Evolutionary conservation across 768 basidiomycete species (phyloP).

Genomic region (Lactifluus hygrophoroides): DNA sequence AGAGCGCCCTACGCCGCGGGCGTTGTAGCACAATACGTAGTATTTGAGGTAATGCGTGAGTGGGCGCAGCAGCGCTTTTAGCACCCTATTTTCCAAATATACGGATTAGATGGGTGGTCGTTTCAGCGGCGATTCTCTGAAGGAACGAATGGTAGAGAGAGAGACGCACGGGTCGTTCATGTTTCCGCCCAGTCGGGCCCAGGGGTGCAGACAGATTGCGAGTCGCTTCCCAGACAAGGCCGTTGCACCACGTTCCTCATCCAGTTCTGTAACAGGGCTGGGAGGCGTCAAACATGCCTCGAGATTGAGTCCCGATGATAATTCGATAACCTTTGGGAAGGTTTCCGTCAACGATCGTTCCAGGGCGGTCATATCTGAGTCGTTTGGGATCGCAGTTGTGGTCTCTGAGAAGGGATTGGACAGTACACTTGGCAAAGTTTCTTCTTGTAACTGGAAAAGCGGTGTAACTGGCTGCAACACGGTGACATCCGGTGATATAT

Average conservation of each 20-base stretch:
- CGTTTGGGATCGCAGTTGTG: not conserved
- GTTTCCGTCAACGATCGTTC: not conserved
- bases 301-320: slow-evolving; percentile 16
- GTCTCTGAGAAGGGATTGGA: not conserved
- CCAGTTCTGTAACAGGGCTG: slow-evolving; percentile 6
- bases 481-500: too few species aligned
- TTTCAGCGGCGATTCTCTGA: not conserved
- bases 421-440: not conserved
- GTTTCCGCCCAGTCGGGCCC: slow-evolving; percentile 76
- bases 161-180: slow-evolving; percentile 66
- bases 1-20: slow-evolving; percentile 68
- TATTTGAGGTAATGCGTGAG: slow-evolving; percentile 40
- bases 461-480: too few species aligned
- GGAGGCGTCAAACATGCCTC: slow-evolving; percentile 13
- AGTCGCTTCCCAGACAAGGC: slow-evolving; percentile 32
- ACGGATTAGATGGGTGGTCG: not conserved
- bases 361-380: not conserved
- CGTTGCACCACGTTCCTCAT: slow-evolving; percentile 11
- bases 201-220: slow-evolving; percentile 73
- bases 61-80: slow-evolving; percentile 33
- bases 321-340: slow-evolving; percentile 13
- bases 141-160: not conserved
- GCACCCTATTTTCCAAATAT: slow-evolving; percentile 32
- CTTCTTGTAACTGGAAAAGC: not conserved
- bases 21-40: slow-evolving; percentile 64